Conservation (phyloP, 2,329 filamentous ascomycete species). For the Curvularia sp. region DNA sequence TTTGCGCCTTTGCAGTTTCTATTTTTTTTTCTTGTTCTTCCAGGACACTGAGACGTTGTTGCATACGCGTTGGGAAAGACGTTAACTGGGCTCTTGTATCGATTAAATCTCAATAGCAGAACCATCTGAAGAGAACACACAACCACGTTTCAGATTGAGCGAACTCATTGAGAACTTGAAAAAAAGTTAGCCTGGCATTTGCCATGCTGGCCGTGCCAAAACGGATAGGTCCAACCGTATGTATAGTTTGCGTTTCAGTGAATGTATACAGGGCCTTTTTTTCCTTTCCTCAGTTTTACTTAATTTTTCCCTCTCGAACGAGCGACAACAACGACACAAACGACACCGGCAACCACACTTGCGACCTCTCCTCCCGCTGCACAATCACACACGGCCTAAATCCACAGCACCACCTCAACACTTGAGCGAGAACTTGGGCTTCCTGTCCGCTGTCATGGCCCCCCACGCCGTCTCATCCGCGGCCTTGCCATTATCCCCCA, state of each 20-base stretch:
- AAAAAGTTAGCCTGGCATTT: neutral
- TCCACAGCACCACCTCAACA: slow-evolving; percentile 47
- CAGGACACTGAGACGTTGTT: neutral
- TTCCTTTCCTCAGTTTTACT: neutral
- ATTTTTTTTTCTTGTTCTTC: neutral
- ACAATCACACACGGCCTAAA: neutral
- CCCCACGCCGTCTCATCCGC: slow-evolving; percentile 75
- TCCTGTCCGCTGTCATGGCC: slow-evolving; percentile 67
- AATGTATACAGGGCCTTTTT: neutral
- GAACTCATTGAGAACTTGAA: neutral
- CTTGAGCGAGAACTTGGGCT: slow-evolving; percentile 62
- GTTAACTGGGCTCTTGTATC: neutral
- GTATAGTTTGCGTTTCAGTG: neutral
- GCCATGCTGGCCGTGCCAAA: neutral
- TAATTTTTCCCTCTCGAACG: neutral
- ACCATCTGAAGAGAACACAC: neutral
- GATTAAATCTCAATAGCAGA: neutral
- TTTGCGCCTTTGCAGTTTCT: no score
- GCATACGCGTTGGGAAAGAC: neutral
- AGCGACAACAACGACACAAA: neutral
- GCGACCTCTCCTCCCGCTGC: neutral
- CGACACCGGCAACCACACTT: neutral
- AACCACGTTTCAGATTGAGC: neutral
- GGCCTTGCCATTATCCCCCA: slow-evolving; percentile 68
- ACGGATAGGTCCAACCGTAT: neutral